phyloP scores from a whole-genome alignment of 1,284 basidiomycete species.

The Puccinia horiana region DNA sequence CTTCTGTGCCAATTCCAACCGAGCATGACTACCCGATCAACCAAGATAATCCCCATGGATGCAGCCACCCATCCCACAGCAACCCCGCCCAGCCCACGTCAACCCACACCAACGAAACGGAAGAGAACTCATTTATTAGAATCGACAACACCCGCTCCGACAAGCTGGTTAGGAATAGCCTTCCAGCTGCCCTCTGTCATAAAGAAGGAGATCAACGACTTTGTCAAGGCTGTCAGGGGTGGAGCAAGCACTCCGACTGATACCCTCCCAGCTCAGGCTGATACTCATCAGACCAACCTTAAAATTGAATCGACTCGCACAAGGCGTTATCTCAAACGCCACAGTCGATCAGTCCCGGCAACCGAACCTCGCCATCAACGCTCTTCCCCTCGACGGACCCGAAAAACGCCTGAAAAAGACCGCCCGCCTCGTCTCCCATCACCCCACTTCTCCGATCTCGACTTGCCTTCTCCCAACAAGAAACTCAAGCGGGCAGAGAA shows the following conservation, averaged over 20 bases:
- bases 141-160: background rate
- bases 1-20: conserved; percentile 22
- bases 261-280: background rate
- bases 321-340: conserved; percentile 17
- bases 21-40: conserved; percentile 39
- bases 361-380: conserved; percentile 25
- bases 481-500: conserved; percentile 17
- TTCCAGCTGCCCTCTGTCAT: conserved; percentile 48
- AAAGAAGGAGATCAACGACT: conserved; percentile 47
- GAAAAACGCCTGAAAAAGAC: background rate
- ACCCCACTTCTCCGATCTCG: background rate
- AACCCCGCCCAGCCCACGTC: background rate
- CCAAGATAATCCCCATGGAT: conserved; percentile 7
- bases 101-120: conserved; percentile 36
- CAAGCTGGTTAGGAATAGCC: conserved; percentile 42
- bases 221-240: conserved; percentile 43
- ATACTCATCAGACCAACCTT: background rate
- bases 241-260: background rate
- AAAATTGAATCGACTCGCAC: conserved; percentile 5
- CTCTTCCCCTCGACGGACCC: background rate
- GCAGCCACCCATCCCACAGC: background rate
- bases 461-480: conserved; percentile 37
- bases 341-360: background rate
- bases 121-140: conserved; percentile 28
- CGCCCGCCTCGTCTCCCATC: conserved; percentile 10